Percentiles rank a stretch among this genome's conserved stretches.
phyloP scores from a whole-genome alignment of 148 eudicot species.

The Rhododendron mucronatum region DNA sequence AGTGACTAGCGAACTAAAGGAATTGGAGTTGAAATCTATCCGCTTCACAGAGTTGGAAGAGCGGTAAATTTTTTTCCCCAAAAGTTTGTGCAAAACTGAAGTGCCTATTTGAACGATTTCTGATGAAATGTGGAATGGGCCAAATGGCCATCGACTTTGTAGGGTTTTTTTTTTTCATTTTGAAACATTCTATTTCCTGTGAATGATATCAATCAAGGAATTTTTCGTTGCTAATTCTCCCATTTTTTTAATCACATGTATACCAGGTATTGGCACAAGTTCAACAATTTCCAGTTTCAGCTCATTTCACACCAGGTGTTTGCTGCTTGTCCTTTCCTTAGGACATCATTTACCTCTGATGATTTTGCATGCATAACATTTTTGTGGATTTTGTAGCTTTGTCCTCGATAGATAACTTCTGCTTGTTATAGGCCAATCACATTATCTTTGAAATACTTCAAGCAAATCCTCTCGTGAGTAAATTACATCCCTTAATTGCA shows the following conservation, averaged over 20 bases:
- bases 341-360: background rate
- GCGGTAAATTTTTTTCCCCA: constrained; percentile 36
- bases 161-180: background rate
- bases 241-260: background rate
- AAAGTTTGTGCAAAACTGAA: background rate
- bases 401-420: background rate
- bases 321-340: background rate
- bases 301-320: constrained; percentile 88
- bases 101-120: background rate
- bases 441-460: background rate
- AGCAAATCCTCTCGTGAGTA: background rate
- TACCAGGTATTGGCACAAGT: constrained; percentile 91
- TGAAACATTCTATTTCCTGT: background rate
- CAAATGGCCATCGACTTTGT: background rate
- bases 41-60: constrained; percentile 93
- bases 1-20: constrained; percentile 85
- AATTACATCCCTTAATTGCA: background rate
- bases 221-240: constrained; percentile 1
- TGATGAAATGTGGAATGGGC: background rate
- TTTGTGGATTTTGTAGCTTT: background rate
- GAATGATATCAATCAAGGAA: background rate
- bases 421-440: background rate
- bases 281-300: constrained; percentile 94
- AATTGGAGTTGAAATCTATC: constrained; percentile 70
- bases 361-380: background rate